Conservation (phyloP, 2,329 filamentous ascomycete species). For the Alternaria infectoria region DNA sequence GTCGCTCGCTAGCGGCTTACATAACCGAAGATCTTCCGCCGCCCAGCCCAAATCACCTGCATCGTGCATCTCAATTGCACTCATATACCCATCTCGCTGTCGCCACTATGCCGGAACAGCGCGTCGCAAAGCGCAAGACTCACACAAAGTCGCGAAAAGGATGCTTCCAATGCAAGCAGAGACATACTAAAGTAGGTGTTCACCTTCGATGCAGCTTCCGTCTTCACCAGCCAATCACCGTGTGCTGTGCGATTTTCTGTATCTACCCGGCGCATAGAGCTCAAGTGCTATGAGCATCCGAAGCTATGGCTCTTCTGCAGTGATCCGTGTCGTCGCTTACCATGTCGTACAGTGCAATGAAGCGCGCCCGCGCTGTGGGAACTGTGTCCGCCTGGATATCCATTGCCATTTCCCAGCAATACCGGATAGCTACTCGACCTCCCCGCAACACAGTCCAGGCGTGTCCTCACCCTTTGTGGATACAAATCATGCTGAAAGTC, state of each 20-base stretch:
- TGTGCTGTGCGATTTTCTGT: background rate
- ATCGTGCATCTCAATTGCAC: background rate
- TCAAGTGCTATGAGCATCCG: background rate
- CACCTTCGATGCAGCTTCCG: background rate
- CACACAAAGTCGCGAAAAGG: constrained; percentile 42
- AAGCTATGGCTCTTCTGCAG: background rate
- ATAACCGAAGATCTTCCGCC: constrained; percentile 6
- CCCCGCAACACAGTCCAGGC: constrained; percentile 22
- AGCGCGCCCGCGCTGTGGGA: constrained; percentile 36
- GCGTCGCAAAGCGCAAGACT: constrained; percentile 38
- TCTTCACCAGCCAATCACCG: constrained; percentile 13
- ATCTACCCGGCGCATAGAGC: background rate
- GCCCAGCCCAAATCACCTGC: background rate
- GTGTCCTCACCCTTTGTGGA: constrained; percentile 16
- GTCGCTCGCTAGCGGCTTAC: constrained; percentile 8
- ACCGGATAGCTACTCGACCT: constrained; percentile 23
- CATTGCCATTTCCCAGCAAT: constrained; percentile 35
- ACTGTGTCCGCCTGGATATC: constrained; percentile 40
- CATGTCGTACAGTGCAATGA: constrained; percentile 37
- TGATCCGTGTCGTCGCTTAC: background rate
- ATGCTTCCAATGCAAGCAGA: constrained; percentile 41
- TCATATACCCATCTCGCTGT: background rate
- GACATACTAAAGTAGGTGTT: constrained; percentile 39
- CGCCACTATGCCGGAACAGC: constrained; percentile 23
- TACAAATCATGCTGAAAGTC: constrained; percentile 2